Evolutionary conservation across 129 eudicot genomes (phyloP).

Genomic region (Dittrichia graveolens): DNA sequence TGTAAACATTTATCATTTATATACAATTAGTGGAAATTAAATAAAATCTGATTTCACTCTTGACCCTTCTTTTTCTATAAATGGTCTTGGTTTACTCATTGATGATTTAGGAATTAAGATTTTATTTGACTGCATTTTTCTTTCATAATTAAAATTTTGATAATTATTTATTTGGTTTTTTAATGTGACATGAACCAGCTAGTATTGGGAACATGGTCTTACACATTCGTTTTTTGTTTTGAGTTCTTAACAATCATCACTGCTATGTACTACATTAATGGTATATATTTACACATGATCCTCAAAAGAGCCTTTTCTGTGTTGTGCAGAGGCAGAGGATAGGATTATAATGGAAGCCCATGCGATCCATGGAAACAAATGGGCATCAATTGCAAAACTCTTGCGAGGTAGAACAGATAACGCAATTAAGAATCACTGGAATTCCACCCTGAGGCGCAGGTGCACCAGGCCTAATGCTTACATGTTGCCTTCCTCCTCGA

Average conservation of each 20-base stretch:
- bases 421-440: slow-evolving; percentile 93
- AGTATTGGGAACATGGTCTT: not conserved
- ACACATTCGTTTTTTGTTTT: not conserved
- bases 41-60: too few species aligned
- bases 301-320: not conserved
- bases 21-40: too few species aligned
- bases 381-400: slow-evolving; percentile 85
- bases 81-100: too few species aligned
- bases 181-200: not conserved
- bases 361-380: slow-evolving; percentile 77
- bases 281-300: not conserved
- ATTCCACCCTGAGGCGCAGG: slow-evolving; percentile 69
- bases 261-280: not conserved
- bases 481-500: slow-evolving; percentile 24
- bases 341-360: slow-evolving; percentile 64
- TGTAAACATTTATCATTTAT: too few species aligned
- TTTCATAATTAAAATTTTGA: not conserved
- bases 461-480: slow-evolving; percentile 12
- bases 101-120: too few species aligned
- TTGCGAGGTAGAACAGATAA: slow-evolving; percentile 88
- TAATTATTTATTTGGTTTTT: not conserved
- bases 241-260: not conserved
- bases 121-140: too few species aligned
- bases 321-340: slow-evolving; percentile 76
- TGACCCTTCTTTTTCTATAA: too few species aligned